Conservation (phyloP, 805 yeast genomes). For the Candida pini region DNA sequence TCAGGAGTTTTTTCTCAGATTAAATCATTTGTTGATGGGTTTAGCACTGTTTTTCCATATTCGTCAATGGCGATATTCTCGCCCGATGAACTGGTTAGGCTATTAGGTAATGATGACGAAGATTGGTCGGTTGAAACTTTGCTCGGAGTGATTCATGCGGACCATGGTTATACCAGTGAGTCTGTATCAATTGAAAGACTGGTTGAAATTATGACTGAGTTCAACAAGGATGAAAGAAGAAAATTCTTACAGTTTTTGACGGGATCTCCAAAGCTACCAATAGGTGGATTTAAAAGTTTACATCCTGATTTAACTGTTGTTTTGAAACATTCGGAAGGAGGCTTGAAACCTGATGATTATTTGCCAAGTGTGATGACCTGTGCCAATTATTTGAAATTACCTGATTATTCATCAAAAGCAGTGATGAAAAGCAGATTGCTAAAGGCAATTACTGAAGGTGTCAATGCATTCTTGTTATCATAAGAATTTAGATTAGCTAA, state of each 20-base stretch:
- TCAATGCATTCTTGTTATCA: slow-evolving; percentile 79
- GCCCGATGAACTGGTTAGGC: slow-evolving; percentile 61
- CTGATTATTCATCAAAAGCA: slow-evolving; percentile 64
- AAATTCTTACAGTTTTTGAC: slow-evolving; percentile 81
- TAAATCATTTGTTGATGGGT: slow-evolving; percentile 69
- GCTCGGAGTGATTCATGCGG: slow-evolving; percentile 61
- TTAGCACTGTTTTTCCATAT: slow-evolving; percentile 77
- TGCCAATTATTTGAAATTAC: slow-evolving; percentile 88
- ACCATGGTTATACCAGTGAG: slow-evolving; percentile 81
- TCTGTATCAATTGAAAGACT: slow-evolving; percentile 58
- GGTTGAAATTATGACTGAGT: slow-evolving; percentile 54
- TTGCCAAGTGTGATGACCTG: slow-evolving; percentile 98
- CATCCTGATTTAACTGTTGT: slow-evolving; percentile 86
- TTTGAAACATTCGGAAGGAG: slow-evolving; percentile 71
- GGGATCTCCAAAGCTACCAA: slow-evolving; percentile 88
- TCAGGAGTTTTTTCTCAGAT: slow-evolving; percentile 63
- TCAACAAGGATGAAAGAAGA: slow-evolving; percentile 53
- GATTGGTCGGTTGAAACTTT: slow-evolving; percentile 78
- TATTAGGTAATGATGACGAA: slow-evolving; percentile 77
- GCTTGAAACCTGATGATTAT: slow-evolving; percentile 64
- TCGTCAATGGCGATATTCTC: slow-evolving; percentile 65
- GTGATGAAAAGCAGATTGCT: slow-evolving; percentile 52
- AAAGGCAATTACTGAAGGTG: slow-evolving; percentile 82
- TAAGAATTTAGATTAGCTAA: slow-evolving; percentile 24
- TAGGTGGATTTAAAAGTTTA: slow-evolving; percentile 85